Conservation (phyloP, 257 asterid genomes). For the Dorcoceras hygrometricum region DNA sequence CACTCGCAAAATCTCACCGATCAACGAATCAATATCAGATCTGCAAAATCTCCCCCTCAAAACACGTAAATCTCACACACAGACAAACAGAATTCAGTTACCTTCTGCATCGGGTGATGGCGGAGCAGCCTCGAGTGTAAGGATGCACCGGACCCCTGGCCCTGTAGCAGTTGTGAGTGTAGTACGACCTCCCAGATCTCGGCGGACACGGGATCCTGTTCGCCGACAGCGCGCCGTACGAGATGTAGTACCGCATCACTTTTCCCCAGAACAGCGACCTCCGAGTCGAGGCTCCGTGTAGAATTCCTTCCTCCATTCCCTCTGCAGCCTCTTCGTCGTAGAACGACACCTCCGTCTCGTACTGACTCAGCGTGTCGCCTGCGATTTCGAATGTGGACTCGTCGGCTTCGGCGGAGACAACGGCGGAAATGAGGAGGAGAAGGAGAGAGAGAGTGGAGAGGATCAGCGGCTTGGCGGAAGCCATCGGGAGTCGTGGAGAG, state of each 20-base stretch:
- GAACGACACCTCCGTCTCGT: conserved; percentile 36
- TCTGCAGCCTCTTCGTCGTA: conserved; percentile 26
- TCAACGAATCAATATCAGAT: conserved; percentile 13
- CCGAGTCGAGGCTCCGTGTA: conserved; percentile 28
- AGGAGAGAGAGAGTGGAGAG: conserved; percentile 23
- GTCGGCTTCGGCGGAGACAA: conserved; percentile 31
- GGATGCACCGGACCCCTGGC: conserved; percentile 76
- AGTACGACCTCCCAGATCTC: conserved; percentile 82
- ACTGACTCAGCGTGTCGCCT: conserved; percentile 30
- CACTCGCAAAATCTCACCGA: no score
- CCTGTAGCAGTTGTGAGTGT: conserved; percentile 63
- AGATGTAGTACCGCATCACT: conserved; percentile 54
- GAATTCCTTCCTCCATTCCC: conserved; percentile 8
- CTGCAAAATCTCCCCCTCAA: conserved; percentile 9
- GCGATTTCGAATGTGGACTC: conserved; percentile 29
- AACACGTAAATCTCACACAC: neutral
- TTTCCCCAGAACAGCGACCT: conserved; percentile 67
- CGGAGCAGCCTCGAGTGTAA: conserved; percentile 76
- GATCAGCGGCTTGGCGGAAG: conserved; percentile 22
- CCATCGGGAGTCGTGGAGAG: conserved; percentile 28
- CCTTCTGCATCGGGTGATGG: conserved; percentile 78
- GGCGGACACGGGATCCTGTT: conserved; percentile 79
- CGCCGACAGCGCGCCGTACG: conserved; percentile 73
- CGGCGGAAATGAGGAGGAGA: conserved; percentile 30
- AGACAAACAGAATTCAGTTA: conserved; percentile 15